phyloP scores from a whole-genome alignment of 2,329 filamentous ascomycete species.

The Colletotrichum caudatum region DNA sequence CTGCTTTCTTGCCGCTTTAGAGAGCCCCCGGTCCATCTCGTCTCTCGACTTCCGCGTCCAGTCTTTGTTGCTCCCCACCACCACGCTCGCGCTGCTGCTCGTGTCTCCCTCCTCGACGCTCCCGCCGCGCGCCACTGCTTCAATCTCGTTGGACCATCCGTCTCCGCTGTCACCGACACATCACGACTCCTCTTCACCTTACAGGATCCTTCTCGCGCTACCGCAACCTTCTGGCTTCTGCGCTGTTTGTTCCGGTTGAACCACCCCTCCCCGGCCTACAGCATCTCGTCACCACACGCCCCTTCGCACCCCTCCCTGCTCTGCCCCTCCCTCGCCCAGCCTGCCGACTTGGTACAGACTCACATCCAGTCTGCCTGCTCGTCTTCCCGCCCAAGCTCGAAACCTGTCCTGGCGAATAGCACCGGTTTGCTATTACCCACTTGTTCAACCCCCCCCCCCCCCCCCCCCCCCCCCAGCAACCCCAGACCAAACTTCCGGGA shows the following conservation, averaged over 20 bases:
- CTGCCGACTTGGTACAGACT: constrained; percentile 32
- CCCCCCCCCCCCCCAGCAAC: constrained; percentile 36
- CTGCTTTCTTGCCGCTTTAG: constrained; percentile 45
- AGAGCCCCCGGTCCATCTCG: constrained; percentile 17
- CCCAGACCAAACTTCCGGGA: constrained; percentile 41
- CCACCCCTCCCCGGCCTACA: constrained; percentile 7
- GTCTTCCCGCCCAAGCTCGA: constrained; percentile 34
- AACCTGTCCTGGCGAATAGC: constrained; percentile 33
- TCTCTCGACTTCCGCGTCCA: constrained; percentile 33
- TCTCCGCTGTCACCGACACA: constrained; percentile 36
- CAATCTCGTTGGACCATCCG: constrained; percentile 39
- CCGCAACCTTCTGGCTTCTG: constrained; percentile 22
- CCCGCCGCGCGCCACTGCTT: constrained; percentile 41
- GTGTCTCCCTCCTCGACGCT: constrained; percentile 35
- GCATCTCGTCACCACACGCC: constrained; percentile 36
- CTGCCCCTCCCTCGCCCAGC: constrained; percentile 34
- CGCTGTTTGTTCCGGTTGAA: not conserved
- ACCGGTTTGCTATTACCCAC: constrained; percentile 37
- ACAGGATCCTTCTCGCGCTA: constrained; percentile 41
- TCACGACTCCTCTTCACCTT: constrained; percentile 39
- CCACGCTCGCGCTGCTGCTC: constrained; percentile 28
- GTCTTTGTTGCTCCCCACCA: constrained; percentile 28
- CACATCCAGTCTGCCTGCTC: constrained; percentile 31
- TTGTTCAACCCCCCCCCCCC: constrained; percentile 34
- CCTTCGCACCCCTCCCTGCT: constrained; percentile 30